Evolutionary conservation across 2,329 filamentous ascomycete species (phyloP), one percentile per base, ranked within the genome.

Genomic region (Colletotrichum tropicicola): DNA sequence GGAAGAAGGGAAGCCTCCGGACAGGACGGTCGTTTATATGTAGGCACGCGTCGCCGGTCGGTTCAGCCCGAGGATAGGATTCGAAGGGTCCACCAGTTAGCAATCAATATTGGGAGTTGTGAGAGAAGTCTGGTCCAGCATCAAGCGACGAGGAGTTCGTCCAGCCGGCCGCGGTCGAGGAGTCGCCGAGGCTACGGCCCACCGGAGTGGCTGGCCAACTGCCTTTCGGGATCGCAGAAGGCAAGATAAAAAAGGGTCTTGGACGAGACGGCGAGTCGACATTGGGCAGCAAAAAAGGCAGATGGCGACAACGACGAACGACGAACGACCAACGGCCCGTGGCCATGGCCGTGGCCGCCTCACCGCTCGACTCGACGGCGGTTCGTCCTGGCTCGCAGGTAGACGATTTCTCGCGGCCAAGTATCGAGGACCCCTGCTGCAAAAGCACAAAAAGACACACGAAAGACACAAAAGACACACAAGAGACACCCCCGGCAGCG

Each of bases 271-370:
- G 56, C 37, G 48, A 45, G 39, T 41, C 45, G 39, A 45, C 54
- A 49, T 64, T 64, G 61, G 61, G 56, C 56, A 65, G 47, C 61
- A 54, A 60, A n/a, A n/a, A n/a, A n/a, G n/a, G n/a, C n/a, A n/a
- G n/a, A 65, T 52, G 17, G 28, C 41, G 61, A 60, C 28, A 35
- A 45, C 6, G 2, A 15, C 23, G 10, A 17, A 21, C 15, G 12
- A 10, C 13, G n/a, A n/a, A n/a, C 6, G 2, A 15, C 23, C 21
- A 17, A 21, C 15, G 12, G 21, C 13, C 30, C 43, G 43, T 27
- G 32, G 30, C 43, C 27, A 49, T 10, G 9, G 13, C 61, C 6
- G 17, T 45, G 19, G 7, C 44, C 23, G 25, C 10, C 51, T 57
- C 60, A 64, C 60, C 60, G 60, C 60, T 64, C 47, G 56, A 57